A percentile compares a stretch with the other conserved stretches of the same genome.
Evolutionary conservation across 2,329 filamentous ascomycete genomes (phyloP).

Genomic region (Aureobasidium sp.): DNA sequence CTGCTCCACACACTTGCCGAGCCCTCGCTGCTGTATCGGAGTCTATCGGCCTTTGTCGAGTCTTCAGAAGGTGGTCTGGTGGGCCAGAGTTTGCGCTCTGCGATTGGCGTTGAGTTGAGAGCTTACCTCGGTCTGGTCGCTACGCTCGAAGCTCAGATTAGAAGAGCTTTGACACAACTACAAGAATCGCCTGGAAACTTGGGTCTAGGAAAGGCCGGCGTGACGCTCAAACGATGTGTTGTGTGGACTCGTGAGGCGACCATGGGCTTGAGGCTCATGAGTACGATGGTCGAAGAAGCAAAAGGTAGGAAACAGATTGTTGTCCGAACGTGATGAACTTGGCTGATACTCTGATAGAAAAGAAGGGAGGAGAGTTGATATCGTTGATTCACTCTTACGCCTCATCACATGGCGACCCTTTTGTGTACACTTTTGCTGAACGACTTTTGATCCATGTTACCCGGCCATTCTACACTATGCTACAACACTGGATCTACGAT

Average conservation of each 20-base stretch:
- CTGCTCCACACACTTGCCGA: constrained; percentile 85
- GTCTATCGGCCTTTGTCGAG: constrained; percentile 72
- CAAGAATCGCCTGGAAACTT: constrained; percentile 53
- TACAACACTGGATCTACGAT: constrained; percentile 96
- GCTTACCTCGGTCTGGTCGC: constrained; percentile 87
- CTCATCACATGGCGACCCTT: constrained; percentile 87
- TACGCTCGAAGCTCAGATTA: constrained; percentile 85
- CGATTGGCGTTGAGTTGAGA: constrained; percentile 73
- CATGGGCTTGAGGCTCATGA: constrained; percentile 89
- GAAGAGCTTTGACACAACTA: constrained; percentile 68
- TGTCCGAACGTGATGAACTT: background rate
- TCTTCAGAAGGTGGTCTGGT: constrained; percentile 75
- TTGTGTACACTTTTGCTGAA: constrained; percentile 88
- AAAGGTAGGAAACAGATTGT: constrained; percentile 46
- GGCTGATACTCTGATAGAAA: constrained; percentile 32
- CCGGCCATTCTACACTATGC: constrained; percentile 90
- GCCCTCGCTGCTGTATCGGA: constrained; percentile 82
- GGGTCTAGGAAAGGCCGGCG: constrained; percentile 74
- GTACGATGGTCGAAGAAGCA: constrained; percentile 85
- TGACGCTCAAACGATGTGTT: constrained; percentile 89
- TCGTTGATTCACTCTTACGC: constrained; percentile 90
- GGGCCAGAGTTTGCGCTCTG: constrained; percentile 82
- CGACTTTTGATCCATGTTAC: constrained; percentile 80
- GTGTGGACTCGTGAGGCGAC: constrained; percentile 97
- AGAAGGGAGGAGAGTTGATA: constrained; percentile 84